Evolutionary conservation across 768 basidiomycete genomes (phyloP).

Genomic region (Aureoboletus auriporus): DNA sequence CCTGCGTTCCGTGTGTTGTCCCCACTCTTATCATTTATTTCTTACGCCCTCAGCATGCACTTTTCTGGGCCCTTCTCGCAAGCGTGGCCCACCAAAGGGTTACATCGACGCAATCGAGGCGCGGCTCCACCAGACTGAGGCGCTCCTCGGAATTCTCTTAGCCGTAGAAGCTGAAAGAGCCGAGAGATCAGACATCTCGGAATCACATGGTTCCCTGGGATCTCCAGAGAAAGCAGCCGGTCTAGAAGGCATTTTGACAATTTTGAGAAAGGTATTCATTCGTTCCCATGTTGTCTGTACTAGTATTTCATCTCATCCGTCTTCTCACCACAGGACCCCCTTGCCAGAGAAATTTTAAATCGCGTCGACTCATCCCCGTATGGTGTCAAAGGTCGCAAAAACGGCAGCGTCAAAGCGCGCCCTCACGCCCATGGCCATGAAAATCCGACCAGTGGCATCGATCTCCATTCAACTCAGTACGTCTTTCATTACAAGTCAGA

Average conservation of each 20-base stretch:
- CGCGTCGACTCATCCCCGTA: slow-evolving; percentile 82
- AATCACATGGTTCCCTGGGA: slow-evolving; percentile 26
- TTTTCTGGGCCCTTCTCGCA: slow-evolving; percentile 73
- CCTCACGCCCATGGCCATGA: slow-evolving; percentile 19
- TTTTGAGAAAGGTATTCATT: slow-evolving; percentile 44
- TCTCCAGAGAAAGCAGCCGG: slow-evolving; percentile 9
- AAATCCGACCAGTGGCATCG: slow-evolving; percentile 20
- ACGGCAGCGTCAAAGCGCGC: slow-evolving; percentile 31
- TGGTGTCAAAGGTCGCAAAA: slow-evolving; percentile 67
- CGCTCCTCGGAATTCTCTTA: slow-evolving; percentile 78
- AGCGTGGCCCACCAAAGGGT: slow-evolving; percentile 87
- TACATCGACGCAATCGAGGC: slow-evolving; percentile 95
- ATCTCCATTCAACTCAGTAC: slow-evolving; percentile 62
- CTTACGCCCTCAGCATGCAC: slow-evolving; percentile 53
- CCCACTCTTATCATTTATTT: too few species aligned
- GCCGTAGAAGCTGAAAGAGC: slow-evolving; percentile 34
- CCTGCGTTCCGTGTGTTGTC: slow-evolving; percentile 4
- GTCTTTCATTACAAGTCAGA: slow-evolving; percentile 19
- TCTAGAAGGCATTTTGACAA: slow-evolving; percentile 39
- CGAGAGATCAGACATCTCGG: slow-evolving; percentile 22
- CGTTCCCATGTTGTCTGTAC: background rate
- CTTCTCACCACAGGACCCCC: slow-evolving; percentile 49
- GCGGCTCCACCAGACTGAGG: slow-evolving; percentile 87
- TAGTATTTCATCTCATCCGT: slow-evolving; percentile 9
- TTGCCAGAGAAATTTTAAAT: slow-evolving; percentile 75